Percentiles rank a stretch among this genome's conserved stretches.
Conservation (phyloP, 2,329 filamentous ascomycete genomes). For the Trichoderma atrobrunneum region DNA sequence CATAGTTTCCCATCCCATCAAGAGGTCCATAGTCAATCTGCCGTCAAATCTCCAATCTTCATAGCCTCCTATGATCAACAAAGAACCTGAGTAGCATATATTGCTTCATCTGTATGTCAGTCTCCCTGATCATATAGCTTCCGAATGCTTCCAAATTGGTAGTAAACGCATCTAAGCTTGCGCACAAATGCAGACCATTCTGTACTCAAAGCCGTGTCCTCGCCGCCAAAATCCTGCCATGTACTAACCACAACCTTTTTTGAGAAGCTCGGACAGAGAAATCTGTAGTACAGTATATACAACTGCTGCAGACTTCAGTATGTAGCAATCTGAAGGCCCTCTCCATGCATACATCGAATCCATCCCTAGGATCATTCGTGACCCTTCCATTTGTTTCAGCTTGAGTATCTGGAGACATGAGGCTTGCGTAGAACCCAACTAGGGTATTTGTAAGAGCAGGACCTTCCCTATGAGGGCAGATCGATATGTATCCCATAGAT, state of each 20-base stretch:
- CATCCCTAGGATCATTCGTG: background rate
- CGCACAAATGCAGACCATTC: conserved; percentile 5
- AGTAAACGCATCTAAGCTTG: background rate
- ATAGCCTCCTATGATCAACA: background rate
- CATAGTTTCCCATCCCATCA: background rate
- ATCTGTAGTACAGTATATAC: conserved; percentile 14
- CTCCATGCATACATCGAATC: background rate
- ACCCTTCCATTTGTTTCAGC: background rate
- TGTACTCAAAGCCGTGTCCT: background rate
- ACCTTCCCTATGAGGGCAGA: background rate
- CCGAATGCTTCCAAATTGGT: background rate
- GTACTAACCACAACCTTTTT: background rate
- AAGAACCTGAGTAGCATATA: background rate
- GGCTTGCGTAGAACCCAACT: background rate
- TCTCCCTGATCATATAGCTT: background rate
- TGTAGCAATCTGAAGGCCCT: background rate
- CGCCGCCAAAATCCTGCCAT: conserved; percentile 22
- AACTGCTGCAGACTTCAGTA: background rate
- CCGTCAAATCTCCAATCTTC: background rate
- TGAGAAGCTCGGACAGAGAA: conserved; percentile 2
- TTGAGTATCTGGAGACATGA: background rate
- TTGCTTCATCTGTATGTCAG: background rate
- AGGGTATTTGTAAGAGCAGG: background rate
- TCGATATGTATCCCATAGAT: background rate
- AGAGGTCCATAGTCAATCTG: background rate